Conservation (phyloP, 148 eudicot species). For the Simmondsia chinensis region DNA sequence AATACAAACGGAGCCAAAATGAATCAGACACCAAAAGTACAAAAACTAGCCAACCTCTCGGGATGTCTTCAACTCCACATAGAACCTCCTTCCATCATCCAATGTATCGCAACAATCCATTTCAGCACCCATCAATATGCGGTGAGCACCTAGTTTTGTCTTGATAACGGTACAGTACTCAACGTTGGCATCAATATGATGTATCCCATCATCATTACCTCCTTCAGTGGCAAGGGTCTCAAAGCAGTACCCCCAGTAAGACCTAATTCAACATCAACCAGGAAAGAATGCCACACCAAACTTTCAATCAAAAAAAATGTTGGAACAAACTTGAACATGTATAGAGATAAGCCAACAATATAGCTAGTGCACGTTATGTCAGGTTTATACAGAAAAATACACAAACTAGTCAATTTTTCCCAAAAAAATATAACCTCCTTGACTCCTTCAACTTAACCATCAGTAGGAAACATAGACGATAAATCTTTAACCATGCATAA, state of each 20-base stretch:
- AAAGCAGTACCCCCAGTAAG: constrained; percentile 96
- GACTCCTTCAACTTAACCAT: no score
- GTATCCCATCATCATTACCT: constrained; percentile 74
- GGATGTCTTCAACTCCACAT: constrained; percentile 91
- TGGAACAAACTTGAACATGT: background rate
- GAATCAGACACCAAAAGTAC: no score
- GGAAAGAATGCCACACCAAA: background rate
- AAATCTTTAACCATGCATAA: no score
- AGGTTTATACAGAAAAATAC: no score
- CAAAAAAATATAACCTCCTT: no score
- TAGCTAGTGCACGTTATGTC: background rate
- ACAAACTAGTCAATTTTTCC: no score
- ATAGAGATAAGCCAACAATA: background rate
- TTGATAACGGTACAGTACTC: constrained; percentile 85
- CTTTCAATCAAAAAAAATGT: background rate
- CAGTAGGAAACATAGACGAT: no score
- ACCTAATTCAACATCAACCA: constrained; percentile 29
- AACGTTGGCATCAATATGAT: constrained; percentile 78
- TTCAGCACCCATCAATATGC: constrained; percentile 98
- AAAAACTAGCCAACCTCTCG: constrained; percentile 58
- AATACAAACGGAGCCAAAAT: no score
- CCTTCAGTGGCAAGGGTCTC: constrained; percentile 97
- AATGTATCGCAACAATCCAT: constrained; percentile 98
- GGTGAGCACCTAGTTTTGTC: constrained; percentile 93
- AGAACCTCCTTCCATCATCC: constrained; percentile 89